Evolutionary conservation across 1,284 basidiomycete species (phyloP).

Genomic region (Coniferiporia sulphurascens): DNA sequence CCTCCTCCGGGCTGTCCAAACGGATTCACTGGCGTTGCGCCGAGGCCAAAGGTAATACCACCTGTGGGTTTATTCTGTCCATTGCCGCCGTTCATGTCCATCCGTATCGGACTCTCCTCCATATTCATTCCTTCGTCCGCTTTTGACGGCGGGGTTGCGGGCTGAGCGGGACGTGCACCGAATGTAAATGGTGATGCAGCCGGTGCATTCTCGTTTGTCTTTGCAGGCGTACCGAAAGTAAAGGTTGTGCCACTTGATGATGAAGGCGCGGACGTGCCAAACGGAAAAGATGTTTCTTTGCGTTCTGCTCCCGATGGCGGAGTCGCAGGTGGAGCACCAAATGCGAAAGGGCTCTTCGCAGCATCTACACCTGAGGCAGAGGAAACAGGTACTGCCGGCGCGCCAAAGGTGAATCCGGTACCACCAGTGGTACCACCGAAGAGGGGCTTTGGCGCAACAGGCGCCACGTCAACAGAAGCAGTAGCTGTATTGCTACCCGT

Average conservation of each 20-base stretch:
- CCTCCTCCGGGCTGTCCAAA: slow-evolving; percentile 5
- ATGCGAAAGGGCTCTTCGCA: slow-evolving; percentile 19
- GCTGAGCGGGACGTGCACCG: slow-evolving; percentile 27
- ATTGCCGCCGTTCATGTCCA: slow-evolving; percentile 32
- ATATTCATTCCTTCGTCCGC: slow-evolving; percentile 51
- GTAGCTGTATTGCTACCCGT: background rate
- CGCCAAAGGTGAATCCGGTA: slow-evolving; percentile 9
- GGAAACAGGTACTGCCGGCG: slow-evolving; percentile 5
- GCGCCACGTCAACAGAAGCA: background rate
- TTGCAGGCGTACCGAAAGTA: slow-evolving; percentile 16
- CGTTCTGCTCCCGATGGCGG: slow-evolving; percentile 17
- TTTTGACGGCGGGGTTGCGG: slow-evolving; percentile 51
- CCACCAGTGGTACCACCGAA: slow-evolving; percentile 13
- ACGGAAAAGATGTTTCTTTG: slow-evolving; percentile 6
- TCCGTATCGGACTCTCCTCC: slow-evolving; percentile 64
- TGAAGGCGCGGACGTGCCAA: slow-evolving; percentile 9
- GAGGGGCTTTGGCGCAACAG: slow-evolving; percentile 18
- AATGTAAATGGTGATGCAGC: slow-evolving; percentile 30
- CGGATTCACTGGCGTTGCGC: slow-evolving; percentile 9
- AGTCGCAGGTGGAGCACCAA: slow-evolving; percentile 23
- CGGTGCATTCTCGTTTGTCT: slow-evolving; percentile 14
- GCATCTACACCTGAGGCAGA: slow-evolving; percentile 1
- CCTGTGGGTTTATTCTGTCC: slow-evolving; percentile 33
- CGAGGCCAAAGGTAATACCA: slow-evolving; percentile 39
- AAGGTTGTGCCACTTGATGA: slow-evolving; percentile 15